phyloP scores from a whole-genome alignment of 2,329 filamentous ascomycete genomes.

The Penicillium sp. region DNA sequence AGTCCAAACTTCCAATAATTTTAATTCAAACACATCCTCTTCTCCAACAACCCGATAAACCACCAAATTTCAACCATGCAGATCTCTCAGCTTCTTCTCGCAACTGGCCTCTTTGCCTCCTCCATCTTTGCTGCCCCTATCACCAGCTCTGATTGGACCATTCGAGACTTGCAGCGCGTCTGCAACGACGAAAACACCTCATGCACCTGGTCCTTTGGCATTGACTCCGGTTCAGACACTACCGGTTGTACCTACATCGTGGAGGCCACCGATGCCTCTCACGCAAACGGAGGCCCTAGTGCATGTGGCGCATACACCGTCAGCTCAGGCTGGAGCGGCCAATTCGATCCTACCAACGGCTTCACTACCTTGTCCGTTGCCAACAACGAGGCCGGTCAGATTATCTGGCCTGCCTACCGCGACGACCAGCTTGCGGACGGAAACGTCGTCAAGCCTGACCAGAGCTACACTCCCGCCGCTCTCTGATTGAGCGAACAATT shows the following conservation, averaged over 20 bases:
- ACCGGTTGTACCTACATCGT: not conserved
- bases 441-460: not conserved
- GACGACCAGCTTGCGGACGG: not conserved
- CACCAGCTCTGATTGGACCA: not conserved
- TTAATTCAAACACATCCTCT: too few species aligned
- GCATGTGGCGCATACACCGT: slow-evolving; percentile 51
- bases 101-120: slow-evolving; percentile 1
- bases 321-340: slow-evolving; percentile 54
- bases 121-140: slow-evolving; percentile 14
- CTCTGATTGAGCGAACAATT: not conserved
- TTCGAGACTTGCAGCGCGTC: not conserved
- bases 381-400: slow-evolving; percentile 1
- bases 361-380: slow-evolving; percentile 55
- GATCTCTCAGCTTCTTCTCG: not conserved
- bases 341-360: slow-evolving; percentile 52
- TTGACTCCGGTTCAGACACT: not conserved
- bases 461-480: not conserved
- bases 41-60: not conserved
- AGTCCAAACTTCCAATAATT: not conserved
- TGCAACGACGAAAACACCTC: not conserved
- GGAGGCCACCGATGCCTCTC: not conserved
- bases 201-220: not conserved
- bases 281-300: not conserved
- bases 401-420: not conserved
- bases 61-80: not conserved